Evolutionary conservation across 1,284 basidiomycete genomes (phyloP).

Genomic region (Spongispora temasekensis): DNA sequence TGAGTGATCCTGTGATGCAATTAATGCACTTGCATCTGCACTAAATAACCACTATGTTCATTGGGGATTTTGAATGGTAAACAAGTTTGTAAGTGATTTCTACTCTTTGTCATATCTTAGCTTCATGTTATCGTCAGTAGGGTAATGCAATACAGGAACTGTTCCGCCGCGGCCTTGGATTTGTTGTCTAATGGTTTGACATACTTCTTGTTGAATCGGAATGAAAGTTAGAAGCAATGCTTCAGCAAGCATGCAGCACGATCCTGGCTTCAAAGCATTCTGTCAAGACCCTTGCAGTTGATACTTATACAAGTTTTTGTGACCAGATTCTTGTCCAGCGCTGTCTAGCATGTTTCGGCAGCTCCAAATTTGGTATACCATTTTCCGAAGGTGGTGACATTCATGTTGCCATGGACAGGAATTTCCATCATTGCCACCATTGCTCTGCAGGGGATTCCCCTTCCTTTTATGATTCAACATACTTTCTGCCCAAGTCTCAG

Average conservation of each 20-base stretch:
- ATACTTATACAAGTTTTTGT: background rate
- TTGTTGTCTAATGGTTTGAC: background rate
- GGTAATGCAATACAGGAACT: background rate
- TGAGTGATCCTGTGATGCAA: background rate
- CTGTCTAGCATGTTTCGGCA: slow-evolving; percentile 7
- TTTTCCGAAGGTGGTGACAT: slow-evolving; percentile 4
- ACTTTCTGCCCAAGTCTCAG: slow-evolving; percentile 4
- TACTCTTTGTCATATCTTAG: too few species aligned
- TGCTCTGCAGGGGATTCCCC: background rate
- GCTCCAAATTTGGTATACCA: background rate
- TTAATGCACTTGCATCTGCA: background rate
- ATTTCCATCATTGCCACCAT: slow-evolving; percentile 1
- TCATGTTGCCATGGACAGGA: slow-evolving; percentile 2
- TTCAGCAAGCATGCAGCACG: background rate
- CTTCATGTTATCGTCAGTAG: background rate
- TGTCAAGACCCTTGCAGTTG: background rate
- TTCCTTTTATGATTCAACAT: background rate
- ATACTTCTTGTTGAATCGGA: background rate
- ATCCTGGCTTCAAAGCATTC: too few species aligned
- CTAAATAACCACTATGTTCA: background rate
- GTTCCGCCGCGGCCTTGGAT: background rate
- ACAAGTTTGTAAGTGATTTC: background rate
- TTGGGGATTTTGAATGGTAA: background rate
- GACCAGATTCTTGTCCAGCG: background rate
- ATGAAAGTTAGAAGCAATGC: background rate